phyloP scores from a whole-genome alignment of 306 rosid genomes.

The Datisca glomerata region DNA sequence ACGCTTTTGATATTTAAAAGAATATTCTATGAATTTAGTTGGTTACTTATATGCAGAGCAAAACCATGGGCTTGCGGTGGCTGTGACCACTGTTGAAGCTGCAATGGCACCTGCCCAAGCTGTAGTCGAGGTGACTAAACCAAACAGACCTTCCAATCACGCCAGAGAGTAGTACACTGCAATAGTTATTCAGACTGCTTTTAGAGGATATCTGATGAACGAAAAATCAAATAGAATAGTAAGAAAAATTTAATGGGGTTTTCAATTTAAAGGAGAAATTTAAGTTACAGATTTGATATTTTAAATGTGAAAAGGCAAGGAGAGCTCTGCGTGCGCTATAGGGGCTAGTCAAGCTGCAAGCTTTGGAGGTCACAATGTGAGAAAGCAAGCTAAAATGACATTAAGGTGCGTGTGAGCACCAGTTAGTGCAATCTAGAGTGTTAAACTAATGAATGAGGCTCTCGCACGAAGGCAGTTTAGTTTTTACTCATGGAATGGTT shows the following conservation, averaged over 20 bases:
- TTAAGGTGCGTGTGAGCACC: conserved; percentile 85
- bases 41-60: no score
- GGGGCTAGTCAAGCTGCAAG: conserved; percentile 92
- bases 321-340: conserved; percentile 86
- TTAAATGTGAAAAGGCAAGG: conserved; percentile 47
- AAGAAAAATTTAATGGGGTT: background rate
- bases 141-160: conserved; percentile 33
- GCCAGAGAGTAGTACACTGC: conserved; percentile 40
- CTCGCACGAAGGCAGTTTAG: conserved; percentile 58
- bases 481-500: background rate
- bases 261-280: background rate
- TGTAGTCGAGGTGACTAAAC: conserved; percentile 53
- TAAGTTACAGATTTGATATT: background rate
- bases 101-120: conserved; percentile 78
- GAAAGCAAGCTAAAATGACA: conserved; percentile 95
- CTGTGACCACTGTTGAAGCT: conserved; percentile 66
- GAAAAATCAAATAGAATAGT: conserved; percentile 6
- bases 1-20: no score
- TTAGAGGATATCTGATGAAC: conserved; percentile 84
- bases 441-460: conserved; percentile 72
- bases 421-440: conserved; percentile 76
- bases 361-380: conserved; percentile 87
- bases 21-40: no score
- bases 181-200: conserved; percentile 67
- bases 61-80: conserved; percentile 58